Base-by-base conservation (phyloP, 75 land plant genomes). In the Cupressus sempervirens region DNA sequence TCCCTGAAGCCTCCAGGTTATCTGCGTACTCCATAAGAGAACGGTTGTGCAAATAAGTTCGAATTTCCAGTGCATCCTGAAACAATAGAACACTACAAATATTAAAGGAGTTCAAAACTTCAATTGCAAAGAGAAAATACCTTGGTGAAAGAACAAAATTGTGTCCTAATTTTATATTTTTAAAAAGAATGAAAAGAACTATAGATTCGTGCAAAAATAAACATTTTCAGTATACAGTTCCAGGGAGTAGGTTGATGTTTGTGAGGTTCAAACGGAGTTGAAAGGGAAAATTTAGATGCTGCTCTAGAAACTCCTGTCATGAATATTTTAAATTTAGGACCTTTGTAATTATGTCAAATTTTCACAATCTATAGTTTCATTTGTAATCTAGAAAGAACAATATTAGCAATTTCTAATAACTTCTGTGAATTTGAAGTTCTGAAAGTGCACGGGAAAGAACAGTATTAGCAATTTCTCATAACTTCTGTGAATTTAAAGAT, bases 41-140 rank as follows among this genome's bases (percentile, higher is more conserved):
- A 7, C 92, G 86, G 62, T 94, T 91, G 80, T 94, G 95, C 35
- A 94, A 88, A 85, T 94, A 92, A 23, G 92, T 56, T 26, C 93
- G 86, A 65, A 94, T 88, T 82, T 94, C 95, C 82, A 92, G 34
- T 16, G 93, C 95, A 87, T 89, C 91, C 95, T 94, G 85, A 73
- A 58, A 81, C 81, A 41, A 86, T 7, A 7, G 4, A 56, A 56
- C 20, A 20, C 20, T 4, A 56, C 0, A 62, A 20, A 7, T 62
- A 6, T 1, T 8, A 48, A 48, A 48, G 50, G 11, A 9, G 65
- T 58, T 18, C n/a, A n/a, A n/a, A n/a, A n/a, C n/a, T n/a, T n/a
- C 7, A 58, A 58, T 58, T 58, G 26, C 65, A 58, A 20, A 5
- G 26, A 26, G 0, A 62, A 62, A 23, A 62, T 62, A 50, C 53